Percentiles rank a stretch among this genome's conserved stretches.
These are phyloP conservation scores for Camillea tinctor DNA, from an alignment of 2,329 filamentous ascomycete species.

Conservation along the genomic window DNA sequence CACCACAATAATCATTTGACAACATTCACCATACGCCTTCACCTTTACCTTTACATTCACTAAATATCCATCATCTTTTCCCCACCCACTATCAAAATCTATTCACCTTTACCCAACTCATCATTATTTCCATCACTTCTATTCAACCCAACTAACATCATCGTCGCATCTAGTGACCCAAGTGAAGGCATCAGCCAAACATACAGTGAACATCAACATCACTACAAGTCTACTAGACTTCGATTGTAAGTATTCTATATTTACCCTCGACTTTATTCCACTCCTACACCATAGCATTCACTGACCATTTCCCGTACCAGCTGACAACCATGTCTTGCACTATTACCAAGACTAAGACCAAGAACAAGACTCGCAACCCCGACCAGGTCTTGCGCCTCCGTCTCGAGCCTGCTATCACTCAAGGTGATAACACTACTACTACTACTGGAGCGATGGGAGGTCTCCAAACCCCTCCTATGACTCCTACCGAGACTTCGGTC, in stretches of 20 bases:
- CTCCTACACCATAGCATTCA: neutral
- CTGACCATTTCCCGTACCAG: neutral
- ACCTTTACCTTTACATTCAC: neutral
- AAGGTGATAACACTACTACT: too few species aligned
- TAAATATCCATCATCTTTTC: neutral
- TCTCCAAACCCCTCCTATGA: neutral
- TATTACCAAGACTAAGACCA: neutral
- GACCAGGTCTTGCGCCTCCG: too few species aligned
- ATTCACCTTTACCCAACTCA: too few species aligned
- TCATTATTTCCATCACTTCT: too few species aligned
- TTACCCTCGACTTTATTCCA: too few species aligned
- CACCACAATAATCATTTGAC: neutral
- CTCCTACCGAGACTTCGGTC: neutral
- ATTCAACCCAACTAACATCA: neutral
- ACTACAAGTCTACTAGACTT: neutral
- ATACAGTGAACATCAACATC: neutral
- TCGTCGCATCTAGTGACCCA: neutral
- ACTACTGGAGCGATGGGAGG: neutral
- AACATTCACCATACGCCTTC: neutral
- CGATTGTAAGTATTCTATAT: neutral
- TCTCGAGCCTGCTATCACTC: too few species aligned
- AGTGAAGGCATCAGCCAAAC: neutral
- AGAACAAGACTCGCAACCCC: neutral
- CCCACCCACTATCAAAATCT: too few species aligned
- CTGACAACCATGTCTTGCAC: neutral